phyloP scores from a whole-genome alignment of 2,329 filamentous ascomycete species.

The Magnaporthales sp. region DNA sequence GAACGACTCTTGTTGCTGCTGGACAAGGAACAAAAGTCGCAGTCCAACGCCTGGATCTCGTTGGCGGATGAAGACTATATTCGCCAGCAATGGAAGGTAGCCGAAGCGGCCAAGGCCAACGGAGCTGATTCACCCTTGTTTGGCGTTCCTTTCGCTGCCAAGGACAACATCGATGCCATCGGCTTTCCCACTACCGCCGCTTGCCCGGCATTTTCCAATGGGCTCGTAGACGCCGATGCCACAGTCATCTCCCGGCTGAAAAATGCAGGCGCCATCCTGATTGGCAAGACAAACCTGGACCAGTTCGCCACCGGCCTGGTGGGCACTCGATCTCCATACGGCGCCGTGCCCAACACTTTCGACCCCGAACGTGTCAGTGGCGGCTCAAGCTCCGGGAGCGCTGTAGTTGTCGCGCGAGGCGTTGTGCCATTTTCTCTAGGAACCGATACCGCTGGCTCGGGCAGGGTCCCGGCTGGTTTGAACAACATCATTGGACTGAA shows the following conservation, averaged over 20 bases:
- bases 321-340: constrained; percentile 49
- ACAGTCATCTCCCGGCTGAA: constrained; percentile 24
- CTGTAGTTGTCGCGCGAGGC: constrained; percentile 42
- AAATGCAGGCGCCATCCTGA: constrained; percentile 39
- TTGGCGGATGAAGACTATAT: not conserved
- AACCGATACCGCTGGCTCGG: constrained; percentile 47
- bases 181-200: constrained; percentile 41
- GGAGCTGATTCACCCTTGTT: constrained; percentile 29
- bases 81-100: not conserved
- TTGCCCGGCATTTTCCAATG: constrained; percentile 23
- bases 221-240: not conserved
- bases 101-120: not conserved
- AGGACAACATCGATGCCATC: constrained; percentile 46
- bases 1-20: not conserved
- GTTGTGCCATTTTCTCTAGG: constrained; percentile 47
- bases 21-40: not conserved
- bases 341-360: constrained; percentile 30
- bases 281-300: constrained; percentile 52
- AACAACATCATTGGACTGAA: constrained; percentile 45
- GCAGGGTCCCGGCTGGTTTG: constrained; percentile 42
- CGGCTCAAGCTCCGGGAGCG: constrained; percentile 47
- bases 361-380: constrained; percentile 24
- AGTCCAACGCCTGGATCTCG: not conserved
- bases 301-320: constrained; percentile 54
- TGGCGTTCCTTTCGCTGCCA: constrained; percentile 47